phyloP scores from a whole-genome alignment of 192 early-diverging fungal species.

The Coemansia pectinata region DNA sequence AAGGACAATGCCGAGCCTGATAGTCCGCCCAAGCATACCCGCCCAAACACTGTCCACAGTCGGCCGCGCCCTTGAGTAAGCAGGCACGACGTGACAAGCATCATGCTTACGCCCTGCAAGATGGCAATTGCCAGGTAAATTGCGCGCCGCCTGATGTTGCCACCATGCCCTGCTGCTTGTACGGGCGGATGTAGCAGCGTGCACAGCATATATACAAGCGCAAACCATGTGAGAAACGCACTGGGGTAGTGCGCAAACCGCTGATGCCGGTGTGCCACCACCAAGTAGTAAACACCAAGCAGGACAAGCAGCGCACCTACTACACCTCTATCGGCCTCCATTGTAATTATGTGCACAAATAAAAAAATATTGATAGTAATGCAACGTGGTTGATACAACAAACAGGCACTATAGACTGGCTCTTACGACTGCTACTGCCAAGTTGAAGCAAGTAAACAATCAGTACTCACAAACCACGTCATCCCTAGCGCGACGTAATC shows the following conservation, averaged over 20 bases:
- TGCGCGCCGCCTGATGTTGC: neutral
- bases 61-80: neutral
- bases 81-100: neutral
- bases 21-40: neutral
- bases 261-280: slow-evolving; percentile 1
- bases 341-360: neutral
- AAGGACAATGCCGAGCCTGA: neutral
- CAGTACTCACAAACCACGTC: neutral
- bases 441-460: neutral
- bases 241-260: neutral
- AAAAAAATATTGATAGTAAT: neutral
- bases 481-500: neutral
- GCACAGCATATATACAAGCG: slow-evolving; percentile 6
- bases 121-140: slow-evolving; percentile 9
- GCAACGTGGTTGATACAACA: neutral
- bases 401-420: neutral
- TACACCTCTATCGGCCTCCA: neutral
- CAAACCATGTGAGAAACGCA: neutral
- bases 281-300: neutral
- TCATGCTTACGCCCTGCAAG: neutral
- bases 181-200: neutral
- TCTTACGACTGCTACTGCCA: neutral
- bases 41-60: neutral
- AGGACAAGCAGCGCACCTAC: neutral
- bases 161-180: neutral